Evolutionary conservation across 805 yeast genomes (phyloP).

Genomic region (Pichia eremophila): DNA sequence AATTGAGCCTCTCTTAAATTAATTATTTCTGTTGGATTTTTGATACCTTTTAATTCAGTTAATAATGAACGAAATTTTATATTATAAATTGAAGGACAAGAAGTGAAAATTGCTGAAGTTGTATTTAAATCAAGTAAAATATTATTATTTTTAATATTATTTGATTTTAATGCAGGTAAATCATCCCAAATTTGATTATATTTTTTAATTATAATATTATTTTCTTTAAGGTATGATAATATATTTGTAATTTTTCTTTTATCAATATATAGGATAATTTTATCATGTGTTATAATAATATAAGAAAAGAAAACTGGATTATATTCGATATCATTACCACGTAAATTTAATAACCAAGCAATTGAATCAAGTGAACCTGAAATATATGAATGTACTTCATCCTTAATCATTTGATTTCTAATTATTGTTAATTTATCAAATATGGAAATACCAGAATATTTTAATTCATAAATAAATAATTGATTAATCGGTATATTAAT

Average conservation of each 20-base stretch:
- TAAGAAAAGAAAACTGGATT: slow-evolving; percentile 83
- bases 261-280: slow-evolving; percentile 33
- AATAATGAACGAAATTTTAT: slow-evolving; percentile 26
- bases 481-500: slow-evolving; percentile 5
- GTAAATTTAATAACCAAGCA: slow-evolving; percentile 43
- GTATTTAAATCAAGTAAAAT: slow-evolving; percentile 19
- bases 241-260: slow-evolving; percentile 29
- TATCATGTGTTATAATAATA: slow-evolving; percentile 34
- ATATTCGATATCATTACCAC: slow-evolving; percentile 64
- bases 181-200: slow-evolving; percentile 56
- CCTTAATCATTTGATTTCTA: slow-evolving; percentile 19
- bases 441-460: slow-evolving; percentile 33
- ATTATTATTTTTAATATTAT: neutral
- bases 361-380: slow-evolving; percentile 40
- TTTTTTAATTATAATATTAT: slow-evolving; percentile 31
- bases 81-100: slow-evolving; percentile 18
- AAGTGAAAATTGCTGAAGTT: slow-evolving; percentile 21
- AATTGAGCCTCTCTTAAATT: slow-evolving; percentile 72
- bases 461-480: slow-evolving; percentile 24
- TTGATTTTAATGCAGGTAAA: slow-evolving; percentile 24
- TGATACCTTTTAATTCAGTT: slow-evolving; percentile 60
- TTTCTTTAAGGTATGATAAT: slow-evolving; percentile 10
- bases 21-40: slow-evolving; percentile 60
- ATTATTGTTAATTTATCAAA: slow-evolving; percentile 28
- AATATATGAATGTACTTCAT: slow-evolving; percentile 38